Base-by-base conservation (phyloP, 352 stramenopile genomes). In the Globisporangium nagaii region DNA sequence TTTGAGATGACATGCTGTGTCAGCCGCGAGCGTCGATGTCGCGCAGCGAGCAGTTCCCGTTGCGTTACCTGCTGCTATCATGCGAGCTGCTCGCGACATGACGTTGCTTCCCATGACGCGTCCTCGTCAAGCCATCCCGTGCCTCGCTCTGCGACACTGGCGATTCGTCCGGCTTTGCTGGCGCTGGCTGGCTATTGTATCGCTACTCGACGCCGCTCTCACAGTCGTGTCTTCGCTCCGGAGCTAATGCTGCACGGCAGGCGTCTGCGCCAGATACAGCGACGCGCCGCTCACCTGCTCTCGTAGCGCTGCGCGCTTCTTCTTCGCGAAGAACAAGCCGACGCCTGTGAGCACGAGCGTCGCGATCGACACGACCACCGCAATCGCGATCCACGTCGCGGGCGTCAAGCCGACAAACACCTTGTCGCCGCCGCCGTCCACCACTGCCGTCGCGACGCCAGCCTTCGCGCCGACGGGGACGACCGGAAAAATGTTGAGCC, bases 401-500 rank as follows among this genome's bases (percentile, higher is more conserved):
- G 75, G 68, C 22, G 56, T 79, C 10, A 88, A 56, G 4, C 79
- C 79, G 2, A 88, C 49, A 48, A 92, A 83, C 15, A 79, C 51
- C 55, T 84, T 74, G 20, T 73, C 73, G 25, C 81, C 81, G 27
- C 81, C 81, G 22, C 79, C 77, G 49, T 92, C 79, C 7, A 92
- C 73, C 2, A 50, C 62, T 25, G 64, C 63, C 4, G 68, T 65
- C 45, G 66, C 66, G 28, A 60, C 60, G 10, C 75, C 71, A 0
- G 73, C 67, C 3, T 66, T 67, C 25, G 81, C 81, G n/a, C 81
- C 81, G 0, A 67, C 68, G 2, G 79, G 79, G 40, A 86, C 79
- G 5, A 92, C 79, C 1, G 81, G 81, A 53, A 90, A 92, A 13
- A 92, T 79, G 46, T 90, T 86, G 20, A 92, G 63, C 3, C 81